Evolutionary conservation across 2,329 filamentous ascomycete genomes (phyloP).

Genomic region (Lasiodiplodia sp.): DNA sequence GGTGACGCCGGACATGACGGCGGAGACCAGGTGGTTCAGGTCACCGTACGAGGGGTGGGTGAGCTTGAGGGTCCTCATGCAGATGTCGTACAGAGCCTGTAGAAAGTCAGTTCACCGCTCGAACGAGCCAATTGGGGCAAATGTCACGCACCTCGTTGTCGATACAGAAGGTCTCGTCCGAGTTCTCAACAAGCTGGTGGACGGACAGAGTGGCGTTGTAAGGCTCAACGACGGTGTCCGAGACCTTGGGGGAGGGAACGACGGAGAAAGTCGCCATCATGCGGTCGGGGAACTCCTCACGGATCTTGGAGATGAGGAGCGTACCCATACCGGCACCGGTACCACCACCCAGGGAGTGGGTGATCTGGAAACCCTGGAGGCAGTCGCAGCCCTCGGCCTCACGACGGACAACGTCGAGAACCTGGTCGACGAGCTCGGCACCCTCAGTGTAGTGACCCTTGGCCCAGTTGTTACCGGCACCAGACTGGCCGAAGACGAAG

Average conservation of each 20-base stretch:
- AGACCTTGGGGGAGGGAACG: slow-evolving; percentile 98
- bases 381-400: slow-evolving; percentile 99
- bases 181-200: slow-evolving; percentile 99
- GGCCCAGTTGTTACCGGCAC: slow-evolving; percentile 99
- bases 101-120: slow-evolving; percentile 33
- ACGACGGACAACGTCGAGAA: slow-evolving; percentile 97
- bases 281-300: slow-evolving; percentile 99
- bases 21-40: slow-evolving; percentile 98
- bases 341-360: slow-evolving; percentile 99
- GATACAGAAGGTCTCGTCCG: slow-evolving; percentile 99
- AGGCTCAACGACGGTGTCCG: slow-evolving; percentile 98
- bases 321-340: slow-evolving; percentile 99
- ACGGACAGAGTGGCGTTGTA: slow-evolving; percentile 99
- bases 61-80: slow-evolving; percentile 99
- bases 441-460: slow-evolving; percentile 99
- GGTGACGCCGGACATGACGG: slow-evolving; percentile 99
- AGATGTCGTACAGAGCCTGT: slow-evolving; percentile 96
- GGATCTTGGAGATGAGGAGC: slow-evolving; percentile 99
- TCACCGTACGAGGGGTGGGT: slow-evolving; percentile 98
- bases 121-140: background rate
- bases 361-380: slow-evolving; percentile 99
- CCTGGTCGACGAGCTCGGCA: slow-evolving; percentile 97
- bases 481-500: slow-evolving; percentile 99
- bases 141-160: slow-evolving; percentile 80
- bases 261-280: slow-evolving; percentile 99